Conservation (phyloP, 768 basidiomycete species). For the Suillus discolor region DNA sequence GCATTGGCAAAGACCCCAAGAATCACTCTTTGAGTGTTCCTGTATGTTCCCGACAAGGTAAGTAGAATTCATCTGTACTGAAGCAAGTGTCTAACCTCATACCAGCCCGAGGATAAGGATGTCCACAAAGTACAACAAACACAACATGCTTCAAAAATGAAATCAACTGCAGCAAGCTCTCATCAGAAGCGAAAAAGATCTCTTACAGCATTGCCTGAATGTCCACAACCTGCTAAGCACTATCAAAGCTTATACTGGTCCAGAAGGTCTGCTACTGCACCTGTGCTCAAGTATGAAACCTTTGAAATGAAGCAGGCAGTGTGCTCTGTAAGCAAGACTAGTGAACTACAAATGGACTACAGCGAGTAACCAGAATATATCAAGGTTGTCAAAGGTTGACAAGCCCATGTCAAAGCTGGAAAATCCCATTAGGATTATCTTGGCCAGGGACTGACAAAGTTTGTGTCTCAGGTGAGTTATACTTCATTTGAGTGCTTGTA, state of each 20-base stretch:
- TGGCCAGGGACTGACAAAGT: conserved; percentile 17
- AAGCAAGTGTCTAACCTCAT: not conserved
- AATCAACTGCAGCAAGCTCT: not conserved
- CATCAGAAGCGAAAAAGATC: not conserved
- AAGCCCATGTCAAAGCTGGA: conserved; percentile 1
- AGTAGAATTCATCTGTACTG: not conserved
- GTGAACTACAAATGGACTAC: not conserved
- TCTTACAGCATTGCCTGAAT: not conserved
- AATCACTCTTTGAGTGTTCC: not conserved
- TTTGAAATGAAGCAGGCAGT: not conserved
- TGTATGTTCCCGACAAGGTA: not conserved
- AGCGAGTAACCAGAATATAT: conserved; percentile 5
- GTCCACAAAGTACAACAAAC: not conserved
- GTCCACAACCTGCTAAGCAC: not conserved
- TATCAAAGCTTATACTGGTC: conserved; percentile 7
- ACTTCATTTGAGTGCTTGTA: conserved; percentile 1
- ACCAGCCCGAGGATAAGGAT: not conserved
- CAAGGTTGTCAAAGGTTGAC: conserved; percentile 15
- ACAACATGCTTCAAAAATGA: not conserved
- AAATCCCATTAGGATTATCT: conserved; percentile 15
- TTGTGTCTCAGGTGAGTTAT: conserved; percentile 14
- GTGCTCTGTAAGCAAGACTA: not conserved
- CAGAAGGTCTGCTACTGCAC: not conserved
- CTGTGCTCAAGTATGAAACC: not conserved
- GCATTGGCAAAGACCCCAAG: not conserved